A percentile compares a stretch with the other conserved stretches of the same genome.
Conservation (phyloP, 2,329 filamentous ascomycete species). For the Lecanoromycetidae sp. region DNA sequence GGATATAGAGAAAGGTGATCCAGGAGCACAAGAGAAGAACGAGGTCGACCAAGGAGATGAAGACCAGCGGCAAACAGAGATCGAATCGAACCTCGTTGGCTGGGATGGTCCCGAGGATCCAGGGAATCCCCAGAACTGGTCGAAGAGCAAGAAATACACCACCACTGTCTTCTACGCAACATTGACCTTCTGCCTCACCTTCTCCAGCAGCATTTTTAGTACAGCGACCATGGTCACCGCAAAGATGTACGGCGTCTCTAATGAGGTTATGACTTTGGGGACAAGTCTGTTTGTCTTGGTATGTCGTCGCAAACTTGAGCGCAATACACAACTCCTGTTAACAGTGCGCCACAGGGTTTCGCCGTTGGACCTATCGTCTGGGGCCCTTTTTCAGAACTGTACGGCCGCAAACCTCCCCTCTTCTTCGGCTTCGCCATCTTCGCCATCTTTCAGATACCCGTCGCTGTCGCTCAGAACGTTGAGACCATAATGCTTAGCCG, state of each 20-base stretch:
- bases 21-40: neutral
- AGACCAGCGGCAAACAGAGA: slow-evolving; percentile 25
- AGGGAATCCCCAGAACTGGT: slow-evolving; percentile 50
- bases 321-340: neutral
- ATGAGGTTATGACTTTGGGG: slow-evolving; percentile 38
- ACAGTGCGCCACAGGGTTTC: slow-evolving; percentile 6
- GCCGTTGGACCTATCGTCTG: slow-evolving; percentile 16
- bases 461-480: slow-evolving; percentile 42
- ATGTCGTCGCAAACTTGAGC: slow-evolving; percentile 13
- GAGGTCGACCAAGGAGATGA: neutral
- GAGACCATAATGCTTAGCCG: slow-evolving; percentile 43
- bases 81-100: slow-evolving; percentile 51
- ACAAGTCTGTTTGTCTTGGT: slow-evolving; percentile 38
- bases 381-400: slow-evolving; percentile 29
- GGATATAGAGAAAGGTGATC: slow-evolving; percentile 9
- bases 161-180: slow-evolving; percentile 31
- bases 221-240: slow-evolving; percentile 32
- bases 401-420: slow-evolving; percentile 38
- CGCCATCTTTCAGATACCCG: slow-evolving; percentile 43
- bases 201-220: slow-evolving; percentile 36
- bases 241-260: slow-evolving; percentile 33
- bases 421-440: slow-evolving; percentile 39
- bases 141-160: slow-evolving; percentile 28
- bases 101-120: slow-evolving; percentile 78
- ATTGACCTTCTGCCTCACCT: slow-evolving; percentile 38